Evolutionary conservation across 2,329 filamentous ascomycete species (phyloP).

Genomic region (Alternaria sp.): DNA sequence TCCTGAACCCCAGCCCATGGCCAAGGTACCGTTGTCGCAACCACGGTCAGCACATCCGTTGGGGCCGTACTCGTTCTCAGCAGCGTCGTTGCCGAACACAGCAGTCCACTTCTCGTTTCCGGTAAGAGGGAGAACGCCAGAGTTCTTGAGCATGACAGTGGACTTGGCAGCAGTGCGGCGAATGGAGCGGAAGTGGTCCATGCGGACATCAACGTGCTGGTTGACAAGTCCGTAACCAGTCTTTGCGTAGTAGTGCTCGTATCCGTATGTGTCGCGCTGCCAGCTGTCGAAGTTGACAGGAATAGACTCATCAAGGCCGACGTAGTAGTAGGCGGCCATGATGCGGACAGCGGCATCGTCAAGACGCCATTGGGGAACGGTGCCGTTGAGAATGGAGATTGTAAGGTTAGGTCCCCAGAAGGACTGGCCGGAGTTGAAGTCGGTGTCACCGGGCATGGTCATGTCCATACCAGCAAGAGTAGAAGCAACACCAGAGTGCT

Average conservation of each 20-base stretch:
- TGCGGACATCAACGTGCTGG: constrained; percentile 83
- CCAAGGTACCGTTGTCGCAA: constrained; percentile 57
- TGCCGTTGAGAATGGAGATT: constrained; percentile 86
- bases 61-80: constrained; percentile 55
- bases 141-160: constrained; percentile 82
- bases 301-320: constrained; percentile 63
- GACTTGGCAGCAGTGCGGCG: constrained; percentile 80
- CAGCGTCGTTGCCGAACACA: constrained; percentile 61
- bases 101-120: constrained; percentile 57
- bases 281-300: constrained; percentile 88
- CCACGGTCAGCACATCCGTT: constrained; percentile 58
- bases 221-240: constrained; percentile 74
- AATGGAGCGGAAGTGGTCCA: constrained; percentile 75
- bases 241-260: constrained; percentile 68
- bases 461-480: constrained; percentile 81
- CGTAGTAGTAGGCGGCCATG: constrained; percentile 71
- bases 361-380: constrained; percentile 82
- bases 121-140: constrained; percentile 54
- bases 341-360: constrained; percentile 93
- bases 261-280: constrained; percentile 79
- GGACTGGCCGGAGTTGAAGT: constrained; percentile 74
- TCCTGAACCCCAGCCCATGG: constrained; percentile 58
- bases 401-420: constrained; percentile 92
- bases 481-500: constrained; percentile 72
- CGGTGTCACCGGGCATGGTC: constrained; percentile 82